Conservation (phyloP, 1,139 yeast species). For the Kodamaea plutei region DNA sequence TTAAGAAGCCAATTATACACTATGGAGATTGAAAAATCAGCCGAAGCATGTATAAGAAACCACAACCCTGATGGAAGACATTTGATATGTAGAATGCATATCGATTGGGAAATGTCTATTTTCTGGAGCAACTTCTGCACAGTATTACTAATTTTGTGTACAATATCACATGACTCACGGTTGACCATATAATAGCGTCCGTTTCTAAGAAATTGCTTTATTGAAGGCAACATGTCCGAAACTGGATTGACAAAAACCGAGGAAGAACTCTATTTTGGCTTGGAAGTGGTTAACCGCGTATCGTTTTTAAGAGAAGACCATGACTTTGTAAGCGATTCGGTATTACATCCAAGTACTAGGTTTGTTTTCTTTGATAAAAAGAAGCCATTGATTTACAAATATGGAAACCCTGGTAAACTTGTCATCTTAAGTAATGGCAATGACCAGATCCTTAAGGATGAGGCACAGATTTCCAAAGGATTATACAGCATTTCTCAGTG, state of each 20-base stretch:
- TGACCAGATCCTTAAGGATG: conserved; percentile 18
- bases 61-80: no score
- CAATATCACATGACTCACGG: no score
- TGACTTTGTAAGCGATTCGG: conserved; percentile 53
- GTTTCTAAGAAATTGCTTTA: no score
- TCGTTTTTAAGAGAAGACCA: conserved; percentile 71
- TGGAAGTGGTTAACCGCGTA: conserved; percentile 68
- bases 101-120: no score
- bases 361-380: conserved; percentile 48
- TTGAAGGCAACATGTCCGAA: no score
- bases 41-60: no score
- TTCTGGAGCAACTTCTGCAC: no score
- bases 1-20: no score
- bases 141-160: no score
- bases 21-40: no score
- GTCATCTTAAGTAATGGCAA: conserved; percentile 36
- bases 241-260: conserved; percentile 6
- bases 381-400: conserved; percentile 36
- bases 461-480: conserved; percentile 13
- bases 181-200: no score
- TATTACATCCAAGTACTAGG: conserved; percentile 49
- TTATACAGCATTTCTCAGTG: conserved; percentile 18
- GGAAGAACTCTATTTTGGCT: conserved; percentile 42
- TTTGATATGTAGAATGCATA: no score
- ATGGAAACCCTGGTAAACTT: conserved; percentile 23